Evolutionary conservation across 164 flowering plant genomes (phyloP).

Genomic region (Platanus orientalis): DNA sequence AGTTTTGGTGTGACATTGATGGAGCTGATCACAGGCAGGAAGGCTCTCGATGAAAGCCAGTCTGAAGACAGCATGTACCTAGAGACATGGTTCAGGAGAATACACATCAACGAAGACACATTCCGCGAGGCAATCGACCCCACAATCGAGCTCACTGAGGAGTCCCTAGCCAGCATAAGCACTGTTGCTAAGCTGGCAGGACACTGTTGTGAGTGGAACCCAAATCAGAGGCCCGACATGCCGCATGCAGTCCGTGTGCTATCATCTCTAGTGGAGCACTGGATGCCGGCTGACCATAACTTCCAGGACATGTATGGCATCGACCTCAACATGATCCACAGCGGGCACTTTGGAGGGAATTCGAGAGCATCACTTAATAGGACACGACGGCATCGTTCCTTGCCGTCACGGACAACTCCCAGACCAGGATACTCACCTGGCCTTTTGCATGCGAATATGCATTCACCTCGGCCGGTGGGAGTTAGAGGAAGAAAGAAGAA

Average conservation of each 20-base stretch:
- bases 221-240: conserved; percentile 91
- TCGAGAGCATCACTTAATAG: conserved; percentile 39
- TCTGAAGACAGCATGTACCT: conserved; percentile 65
- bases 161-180: conserved; percentile 48
- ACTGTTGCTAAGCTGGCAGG: conserved; percentile 84
- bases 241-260: conserved; percentile 76
- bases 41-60: conserved; percentile 83
- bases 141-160: conserved; percentile 55
- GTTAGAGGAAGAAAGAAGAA: conserved; percentile 30
- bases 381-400: conserved; percentile 40
- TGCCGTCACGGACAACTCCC: conserved; percentile 77
- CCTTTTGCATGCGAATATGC: conserved; percentile 86
- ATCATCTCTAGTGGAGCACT: conserved; percentile 65
- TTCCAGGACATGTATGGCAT: conserved; percentile 59
- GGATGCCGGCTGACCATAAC: conserved; percentile 71
- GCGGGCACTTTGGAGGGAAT: conserved; percentile 73
- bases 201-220: conserved; percentile 85
- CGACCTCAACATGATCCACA: conserved; percentile 59
- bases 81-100: conserved; percentile 83
- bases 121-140: conserved; percentile 62
- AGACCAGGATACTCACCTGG: conserved; percentile 79
- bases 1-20: conserved; percentile 92
- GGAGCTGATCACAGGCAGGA: conserved; percentile 83
- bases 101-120: conserved; percentile 52
- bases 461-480: conserved; percentile 79